A percentile compares a stretch with the other conserved stretches of the same genome.
phyloP scores from a whole-genome alignment of 257 asterid genomes.

The Nicotiana sylvestris region DNA sequence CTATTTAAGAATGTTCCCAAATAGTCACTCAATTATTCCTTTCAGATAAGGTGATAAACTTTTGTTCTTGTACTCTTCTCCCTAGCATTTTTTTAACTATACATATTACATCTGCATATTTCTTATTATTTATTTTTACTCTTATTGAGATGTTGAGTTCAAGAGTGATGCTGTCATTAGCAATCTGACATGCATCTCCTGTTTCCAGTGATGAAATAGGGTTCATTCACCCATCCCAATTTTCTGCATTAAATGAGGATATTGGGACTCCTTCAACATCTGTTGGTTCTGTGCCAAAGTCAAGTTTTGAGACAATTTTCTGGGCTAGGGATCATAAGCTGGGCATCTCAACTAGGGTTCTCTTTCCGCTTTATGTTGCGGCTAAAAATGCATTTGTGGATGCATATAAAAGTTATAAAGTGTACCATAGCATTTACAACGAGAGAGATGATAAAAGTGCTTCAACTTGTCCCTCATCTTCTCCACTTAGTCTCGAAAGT shows the following conservation, averaged over 20 bases:
- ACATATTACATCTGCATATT: background rate
- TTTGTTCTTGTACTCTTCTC: background rate
- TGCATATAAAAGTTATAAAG: conserved; percentile 40
- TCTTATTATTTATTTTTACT: background rate
- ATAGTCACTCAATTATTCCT: background rate
- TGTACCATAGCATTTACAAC: conserved; percentile 18
- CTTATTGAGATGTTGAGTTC: conserved; percentile 2
- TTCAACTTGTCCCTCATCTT: conserved; percentile 15
- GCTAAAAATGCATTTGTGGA: conserved; percentile 69
- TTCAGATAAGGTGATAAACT: background rate
- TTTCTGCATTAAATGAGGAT: conserved; percentile 50
- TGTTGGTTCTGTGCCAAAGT: conserved; percentile 14
- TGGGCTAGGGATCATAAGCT: conserved; percentile 72
- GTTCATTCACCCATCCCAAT: conserved; percentile 77
- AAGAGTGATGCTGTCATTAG: background rate
- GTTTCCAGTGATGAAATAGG: conserved; percentile 83
- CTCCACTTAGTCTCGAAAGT: conserved; percentile 31
- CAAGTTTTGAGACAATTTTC: conserved; percentile 32
- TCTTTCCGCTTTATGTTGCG: conserved; percentile 56
- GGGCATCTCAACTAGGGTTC: conserved; percentile 66
- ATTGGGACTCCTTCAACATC: conserved; percentile 20
- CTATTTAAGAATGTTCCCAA: background rate
- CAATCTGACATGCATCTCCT: conserved; percentile 7
- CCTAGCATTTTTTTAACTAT: background rate
- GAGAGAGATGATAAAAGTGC: conserved; percentile 25